phyloP scores from a whole-genome alignment of 2,329 filamentous ascomycete species.

The Leptographium radiaticola region DNA sequence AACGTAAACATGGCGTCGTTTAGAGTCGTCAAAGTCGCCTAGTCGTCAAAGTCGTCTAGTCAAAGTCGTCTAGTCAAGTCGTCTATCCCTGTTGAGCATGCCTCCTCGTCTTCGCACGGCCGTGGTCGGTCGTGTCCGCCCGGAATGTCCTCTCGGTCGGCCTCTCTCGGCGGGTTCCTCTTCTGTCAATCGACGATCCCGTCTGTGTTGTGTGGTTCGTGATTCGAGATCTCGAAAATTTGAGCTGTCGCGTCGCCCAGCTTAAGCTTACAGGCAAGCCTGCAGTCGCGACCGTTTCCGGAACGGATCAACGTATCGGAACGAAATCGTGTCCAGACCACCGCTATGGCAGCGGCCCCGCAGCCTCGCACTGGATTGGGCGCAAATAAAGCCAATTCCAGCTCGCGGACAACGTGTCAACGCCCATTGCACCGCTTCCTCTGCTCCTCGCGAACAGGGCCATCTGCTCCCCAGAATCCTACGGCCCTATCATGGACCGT shows the following conservation, averaged over 20 bases:
- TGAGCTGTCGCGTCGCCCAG: too few species aligned
- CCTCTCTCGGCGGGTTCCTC: too few species aligned
- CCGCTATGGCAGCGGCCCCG: background rate
- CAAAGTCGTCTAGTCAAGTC: background rate
- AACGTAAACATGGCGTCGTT: conserved; percentile 80
- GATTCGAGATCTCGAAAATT: too few species aligned
- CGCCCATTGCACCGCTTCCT: background rate
- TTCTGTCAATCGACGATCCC: too few species aligned
- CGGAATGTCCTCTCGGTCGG: too few species aligned
- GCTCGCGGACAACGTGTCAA: conserved; percentile 8
- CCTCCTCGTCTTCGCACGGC: too few species aligned
- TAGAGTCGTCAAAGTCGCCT: too few species aligned
- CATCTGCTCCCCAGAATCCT: background rate
- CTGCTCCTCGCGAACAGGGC: background rate
- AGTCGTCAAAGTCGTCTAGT: background rate
- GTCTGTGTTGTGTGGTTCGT: too few species aligned
- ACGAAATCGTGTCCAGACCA: conserved; percentile 18
- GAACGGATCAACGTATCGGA: conserved; percentile 20
- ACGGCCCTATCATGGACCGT: background rate
- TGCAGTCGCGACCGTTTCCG: background rate
- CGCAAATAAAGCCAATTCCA: background rate
- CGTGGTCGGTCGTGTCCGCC: too few species aligned
- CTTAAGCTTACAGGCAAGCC: background rate
- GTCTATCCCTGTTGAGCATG: too few species aligned
- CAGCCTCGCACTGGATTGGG: background rate